Conservation (phyloP, 805 yeast genomes). For the Ogataea paraovalis region DNA sequence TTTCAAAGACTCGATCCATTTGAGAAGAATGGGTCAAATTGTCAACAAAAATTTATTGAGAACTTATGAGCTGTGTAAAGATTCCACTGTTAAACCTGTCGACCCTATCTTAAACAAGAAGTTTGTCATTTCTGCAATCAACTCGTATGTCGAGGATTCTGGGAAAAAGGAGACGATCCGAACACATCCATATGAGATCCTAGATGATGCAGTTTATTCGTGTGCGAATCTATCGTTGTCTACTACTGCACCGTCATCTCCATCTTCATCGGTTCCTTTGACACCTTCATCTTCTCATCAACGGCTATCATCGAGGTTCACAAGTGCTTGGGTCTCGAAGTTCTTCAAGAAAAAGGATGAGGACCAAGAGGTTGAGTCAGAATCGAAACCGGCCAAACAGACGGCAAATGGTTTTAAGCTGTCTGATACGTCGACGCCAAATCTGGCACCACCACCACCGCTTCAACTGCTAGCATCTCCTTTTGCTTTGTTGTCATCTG, state of each 20-base stretch:
- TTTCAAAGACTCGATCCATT: conserved; percentile 16
- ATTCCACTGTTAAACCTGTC: conserved; percentile 20
- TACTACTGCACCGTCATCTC: conserved; percentile 8
- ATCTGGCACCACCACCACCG: background rate
- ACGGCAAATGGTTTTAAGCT: background rate
- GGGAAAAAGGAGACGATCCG: conserved; percentile 36
- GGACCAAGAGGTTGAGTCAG: conserved; percentile 2
- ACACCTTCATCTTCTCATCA: conserved; percentile 4
- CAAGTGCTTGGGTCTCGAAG: conserved; percentile 25
- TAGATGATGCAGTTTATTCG: conserved; percentile 61
- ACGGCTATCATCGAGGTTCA: conserved; percentile 10
- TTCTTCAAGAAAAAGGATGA: conserved; percentile 22
- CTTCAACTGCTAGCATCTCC: background rate
- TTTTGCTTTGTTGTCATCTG: background rate
- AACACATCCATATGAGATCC: conserved; percentile 58
- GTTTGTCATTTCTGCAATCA: conserved; percentile 38
- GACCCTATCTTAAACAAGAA: conserved; percentile 47
- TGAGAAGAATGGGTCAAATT: conserved; percentile 9
- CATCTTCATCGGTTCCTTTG: conserved; percentile 6
- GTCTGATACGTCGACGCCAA: background rate
- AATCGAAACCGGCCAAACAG: background rate
- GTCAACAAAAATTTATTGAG: conserved; percentile 32
- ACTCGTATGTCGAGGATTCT: conserved; percentile 7
- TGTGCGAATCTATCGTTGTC: conserved; percentile 18
- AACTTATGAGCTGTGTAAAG: conserved; percentile 24